These are phyloP conservation scores for Ilex aquifolium DNA, from an alignment of 257 asterid genomes.

Conservation along the genomic window DNA sequence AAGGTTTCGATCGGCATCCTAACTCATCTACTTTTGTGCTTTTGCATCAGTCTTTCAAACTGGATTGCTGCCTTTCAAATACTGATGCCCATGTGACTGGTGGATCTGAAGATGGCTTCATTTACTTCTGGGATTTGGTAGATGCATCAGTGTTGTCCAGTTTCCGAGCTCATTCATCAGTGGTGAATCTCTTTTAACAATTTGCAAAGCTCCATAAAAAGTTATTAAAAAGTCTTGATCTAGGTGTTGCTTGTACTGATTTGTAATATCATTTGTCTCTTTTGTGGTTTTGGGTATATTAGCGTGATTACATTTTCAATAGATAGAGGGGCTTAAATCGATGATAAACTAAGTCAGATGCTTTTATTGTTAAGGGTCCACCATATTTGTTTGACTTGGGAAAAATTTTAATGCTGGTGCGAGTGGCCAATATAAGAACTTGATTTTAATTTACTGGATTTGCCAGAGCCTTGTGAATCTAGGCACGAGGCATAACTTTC, in stretches of 20 bases:
- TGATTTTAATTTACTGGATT: too few relatives aligned
- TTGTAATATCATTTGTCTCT: background rate
- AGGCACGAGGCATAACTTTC: too few relatives aligned
- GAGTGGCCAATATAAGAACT: too few relatives aligned
- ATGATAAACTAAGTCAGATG: too few relatives aligned
- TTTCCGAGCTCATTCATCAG: conserved; percentile 82
- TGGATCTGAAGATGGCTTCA: conserved; percentile 89
- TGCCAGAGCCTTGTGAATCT: too few relatives aligned
- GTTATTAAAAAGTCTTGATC: too few relatives aligned
- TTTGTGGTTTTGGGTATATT: too few relatives aligned
- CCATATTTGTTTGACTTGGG: too few relatives aligned
- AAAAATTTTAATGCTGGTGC: too few relatives aligned
- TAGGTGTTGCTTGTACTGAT: background rate
- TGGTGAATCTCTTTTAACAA: conserved; percentile 42
- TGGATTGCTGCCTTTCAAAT: conserved; percentile 94
- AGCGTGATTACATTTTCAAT: too few relatives aligned
- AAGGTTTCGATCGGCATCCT: background rate
- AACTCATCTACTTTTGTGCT: background rate
- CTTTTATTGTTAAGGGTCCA: too few relatives aligned
- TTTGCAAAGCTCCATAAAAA: background rate
- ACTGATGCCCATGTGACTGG: conserved; percentile 85
- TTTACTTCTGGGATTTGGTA: conserved; percentile 94
- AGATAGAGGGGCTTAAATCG: too few relatives aligned
- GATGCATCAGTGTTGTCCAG: conserved; percentile 68
- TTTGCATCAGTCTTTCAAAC: conserved; percentile 65